Conservation (phyloP, 805 yeast species). For the Kockiozyma suomiensis region DNA sequence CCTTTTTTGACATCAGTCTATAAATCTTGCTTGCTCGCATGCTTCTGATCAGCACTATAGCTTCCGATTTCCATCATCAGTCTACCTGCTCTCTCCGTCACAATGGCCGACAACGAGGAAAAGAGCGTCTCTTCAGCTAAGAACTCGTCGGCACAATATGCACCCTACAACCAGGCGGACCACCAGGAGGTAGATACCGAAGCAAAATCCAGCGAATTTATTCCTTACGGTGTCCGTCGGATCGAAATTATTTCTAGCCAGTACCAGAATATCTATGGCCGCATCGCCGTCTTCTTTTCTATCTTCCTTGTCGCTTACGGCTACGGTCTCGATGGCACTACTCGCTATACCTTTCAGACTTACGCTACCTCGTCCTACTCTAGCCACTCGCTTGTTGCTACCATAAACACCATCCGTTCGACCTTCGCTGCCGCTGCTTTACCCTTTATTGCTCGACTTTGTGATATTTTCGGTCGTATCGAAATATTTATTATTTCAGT, state of each 20-base stretch:
- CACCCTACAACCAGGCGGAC: neutral
- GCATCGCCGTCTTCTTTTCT: slow-evolving; percentile 50
- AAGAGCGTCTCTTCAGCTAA: neutral
- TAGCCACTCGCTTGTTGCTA: slow-evolving; percentile 58
- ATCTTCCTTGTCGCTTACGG: slow-evolving; percentile 60
- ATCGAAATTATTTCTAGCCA: slow-evolving; percentile 59
- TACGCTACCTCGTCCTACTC: slow-evolving; percentile 60
- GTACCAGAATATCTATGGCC: slow-evolving; percentile 45
- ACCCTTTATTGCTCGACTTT: slow-evolving; percentile 62
- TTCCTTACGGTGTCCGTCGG: slow-evolving; percentile 54
- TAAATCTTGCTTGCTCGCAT: neutral
- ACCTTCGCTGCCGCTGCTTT: slow-evolving; percentile 70
- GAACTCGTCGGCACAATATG: neutral
- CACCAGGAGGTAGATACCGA: neutral
- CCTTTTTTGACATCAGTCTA: too few species aligned
- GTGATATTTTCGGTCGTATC: slow-evolving; percentile 69
- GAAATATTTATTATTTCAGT: slow-evolving; percentile 54
- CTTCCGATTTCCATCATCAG: neutral
- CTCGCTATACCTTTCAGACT: slow-evolving; percentile 56
- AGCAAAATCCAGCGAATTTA: too few species aligned
- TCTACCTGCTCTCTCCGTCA: neutral
- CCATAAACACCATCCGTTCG: slow-evolving; percentile 59
- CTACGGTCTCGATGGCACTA: slow-evolving; percentile 62
- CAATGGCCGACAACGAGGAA: neutral
- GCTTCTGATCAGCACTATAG: neutral